A percentile compares a stretch with the other conserved stretches of the same genome.
These are phyloP conservation scores for Geranomyces michiganensis DNA, from an alignment of 192 early-diverging fungal species.

Conservation along the genomic window DNA sequence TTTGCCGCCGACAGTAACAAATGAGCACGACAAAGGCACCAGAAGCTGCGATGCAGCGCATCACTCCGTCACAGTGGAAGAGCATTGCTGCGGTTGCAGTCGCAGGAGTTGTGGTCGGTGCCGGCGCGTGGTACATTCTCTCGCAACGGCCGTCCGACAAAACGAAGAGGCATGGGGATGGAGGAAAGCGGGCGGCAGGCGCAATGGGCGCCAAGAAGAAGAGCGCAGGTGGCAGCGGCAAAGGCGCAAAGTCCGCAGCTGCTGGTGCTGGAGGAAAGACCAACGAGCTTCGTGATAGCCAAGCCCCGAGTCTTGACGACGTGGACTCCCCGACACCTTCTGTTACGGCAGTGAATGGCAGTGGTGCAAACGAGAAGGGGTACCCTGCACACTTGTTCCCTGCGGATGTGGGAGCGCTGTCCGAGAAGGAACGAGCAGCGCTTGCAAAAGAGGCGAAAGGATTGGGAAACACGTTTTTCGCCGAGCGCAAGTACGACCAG, in stretches of 20 bases:
- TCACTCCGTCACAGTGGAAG: slow-evolving; percentile 26
- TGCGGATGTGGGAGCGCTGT: slow-evolving; percentile 17
- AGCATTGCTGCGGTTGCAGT: slow-evolving; percentile 27
- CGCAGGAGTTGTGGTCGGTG: slow-evolving; percentile 35
- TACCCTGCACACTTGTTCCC: slow-evolving; percentile 18
- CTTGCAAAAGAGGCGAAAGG: slow-evolving; percentile 78
- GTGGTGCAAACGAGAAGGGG: neutral
- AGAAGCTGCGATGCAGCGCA: no score
- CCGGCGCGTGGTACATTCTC: slow-evolving; percentile 31
- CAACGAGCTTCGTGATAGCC: neutral
- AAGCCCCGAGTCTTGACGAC: neutral
- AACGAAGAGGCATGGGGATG: neutral
- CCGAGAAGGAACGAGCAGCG: slow-evolving; percentile 38
- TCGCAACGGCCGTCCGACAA: slow-evolving; percentile 15
- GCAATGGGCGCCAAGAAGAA: slow-evolving; percentile 21
- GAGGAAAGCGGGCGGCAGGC: neutral
- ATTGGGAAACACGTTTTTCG: slow-evolving; percentile 86
- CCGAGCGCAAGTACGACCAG: slow-evolving; percentile 77
- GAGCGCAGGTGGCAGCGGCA: slow-evolving; percentile 1
- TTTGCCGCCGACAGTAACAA: no score
- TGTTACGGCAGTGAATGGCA: neutral
- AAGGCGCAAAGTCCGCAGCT: neutral
- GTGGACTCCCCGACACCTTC: slow-evolving; percentile 6
- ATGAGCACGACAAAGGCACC: no score
- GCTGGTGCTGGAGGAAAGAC: neutral